Base-by-base conservation (phyloP, 2,329 filamentous ascomycete genomes). In the Apiospora malaysiana region DNA sequence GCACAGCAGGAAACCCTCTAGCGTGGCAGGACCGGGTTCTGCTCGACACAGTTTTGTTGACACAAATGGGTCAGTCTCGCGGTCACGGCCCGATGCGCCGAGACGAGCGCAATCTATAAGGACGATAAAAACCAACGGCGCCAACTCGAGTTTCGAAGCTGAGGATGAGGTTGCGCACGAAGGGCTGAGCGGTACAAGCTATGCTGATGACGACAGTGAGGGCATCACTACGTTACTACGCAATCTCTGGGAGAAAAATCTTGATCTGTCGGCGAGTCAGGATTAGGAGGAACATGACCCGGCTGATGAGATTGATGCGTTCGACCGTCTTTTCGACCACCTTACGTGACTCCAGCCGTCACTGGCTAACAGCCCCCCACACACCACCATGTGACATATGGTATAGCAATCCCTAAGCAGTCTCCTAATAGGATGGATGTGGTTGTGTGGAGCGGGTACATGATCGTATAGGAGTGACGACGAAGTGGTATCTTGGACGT, bases 241-340 rank as follows among this genome's bases (percentile, higher is more conserved):
- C 70, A 88, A 87, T 73, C 78, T 91, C 67, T 91, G 89, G 89
- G 89, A 91, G 65, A 90, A 88, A 82, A 87, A 84, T 67, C 81
- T 85, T 78, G 87, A 90, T 75, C 80, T 90, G 71, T 87, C 87
- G 75, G 85, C 86, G 40, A 90, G 88, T 75, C 83, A 85, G 79
- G 83, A 85, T 49, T 85, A 81, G 79, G 74, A 73, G 72, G 67
- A 68, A 49, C 49, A 21, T 59, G 69, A 65, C 59, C 27, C 45
- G 46, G 18, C 67, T 32, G 67, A 56, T 68, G 67, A 40, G 56
- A 63, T 40, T 63, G 56, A 23, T 63, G 56, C 56, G n/a, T 63
- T 63, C 32, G 56, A 40, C 32, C 56, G 56, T 63, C 32, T 63
- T 40, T 63, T 63, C 18, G 56, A 40, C 56, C 56, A 63, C 9